A percentile compares a stretch with the other conserved stretches of the same genome.
Conservation (phyloP, 139 green algal genomes). For the Closterium sp. region DNA sequence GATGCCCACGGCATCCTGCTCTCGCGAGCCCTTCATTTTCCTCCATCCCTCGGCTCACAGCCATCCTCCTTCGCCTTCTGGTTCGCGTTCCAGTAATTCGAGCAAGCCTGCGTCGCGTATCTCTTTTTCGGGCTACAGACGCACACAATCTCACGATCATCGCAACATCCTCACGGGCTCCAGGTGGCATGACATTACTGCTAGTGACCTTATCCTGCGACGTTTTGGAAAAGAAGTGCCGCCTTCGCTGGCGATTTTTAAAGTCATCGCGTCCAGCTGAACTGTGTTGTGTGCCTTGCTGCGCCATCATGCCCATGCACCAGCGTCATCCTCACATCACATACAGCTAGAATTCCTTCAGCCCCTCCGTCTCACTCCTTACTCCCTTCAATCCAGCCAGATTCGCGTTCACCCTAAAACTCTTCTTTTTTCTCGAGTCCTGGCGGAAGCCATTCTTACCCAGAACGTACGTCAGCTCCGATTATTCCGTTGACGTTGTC, state of each 20-base stretch:
- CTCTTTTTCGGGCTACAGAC: background rate
- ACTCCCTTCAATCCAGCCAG: background rate
- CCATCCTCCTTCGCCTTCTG: too few relatives aligned
- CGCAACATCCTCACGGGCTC: background rate
- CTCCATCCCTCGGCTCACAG: too few relatives aligned
- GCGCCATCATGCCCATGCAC: background rate
- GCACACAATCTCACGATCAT: background rate
- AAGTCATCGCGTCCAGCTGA: background rate
- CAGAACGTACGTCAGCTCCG: background rate
- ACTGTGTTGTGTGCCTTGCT: background rate
- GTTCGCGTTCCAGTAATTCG: too few relatives aligned
- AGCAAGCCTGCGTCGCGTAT: too few relatives aligned
- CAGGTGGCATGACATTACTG: background rate
- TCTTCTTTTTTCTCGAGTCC: background rate
- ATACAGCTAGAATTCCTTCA: background rate
- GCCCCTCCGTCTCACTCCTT: background rate
- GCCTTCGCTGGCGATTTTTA: background rate
- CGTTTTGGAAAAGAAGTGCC: background rate
- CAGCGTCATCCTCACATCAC: background rate
- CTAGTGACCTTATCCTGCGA: background rate
- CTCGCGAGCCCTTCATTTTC: too few relatives aligned
- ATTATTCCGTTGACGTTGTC: background rate
- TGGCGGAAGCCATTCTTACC: background rate
- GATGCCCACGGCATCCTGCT: background rate
- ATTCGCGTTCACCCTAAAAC: background rate